A percentile compares a stretch with the other conserved stretches of the same genome.
phyloP scores from a whole-genome alignment of 495 filamentous ascomycete species.

The Podospora conica region DNA sequence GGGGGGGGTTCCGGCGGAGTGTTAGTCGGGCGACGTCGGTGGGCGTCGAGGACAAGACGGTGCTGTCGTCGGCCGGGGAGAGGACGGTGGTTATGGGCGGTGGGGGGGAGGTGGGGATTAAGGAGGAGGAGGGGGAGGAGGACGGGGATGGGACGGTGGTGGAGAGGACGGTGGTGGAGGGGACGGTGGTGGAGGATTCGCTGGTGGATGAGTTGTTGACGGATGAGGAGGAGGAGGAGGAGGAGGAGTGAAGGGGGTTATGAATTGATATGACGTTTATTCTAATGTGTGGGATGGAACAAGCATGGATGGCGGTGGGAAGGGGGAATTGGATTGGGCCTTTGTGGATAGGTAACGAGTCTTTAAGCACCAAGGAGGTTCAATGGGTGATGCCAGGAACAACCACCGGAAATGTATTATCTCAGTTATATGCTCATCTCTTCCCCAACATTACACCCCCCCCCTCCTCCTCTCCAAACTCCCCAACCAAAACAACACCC shows the following conservation, averaged over 20 bases:
- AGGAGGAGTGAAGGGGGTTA: neutral
- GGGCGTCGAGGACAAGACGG: conserved; percentile 20
- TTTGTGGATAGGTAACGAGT: neutral
- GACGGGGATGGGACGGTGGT: conserved; percentile 13
- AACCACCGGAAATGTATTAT: neutral
- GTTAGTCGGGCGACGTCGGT: conserved; percentile 30
- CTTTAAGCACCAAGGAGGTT: neutral
- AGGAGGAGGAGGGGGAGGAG: neutral
- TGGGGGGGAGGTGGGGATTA: neutral
- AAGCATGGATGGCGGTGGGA: conserved; percentile 1
- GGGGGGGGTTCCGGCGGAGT: conserved; percentile 27
- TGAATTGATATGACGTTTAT: neutral
- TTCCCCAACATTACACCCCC: neutral
- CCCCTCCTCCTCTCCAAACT: neutral
- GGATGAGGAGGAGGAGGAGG: conserved; percentile 32
- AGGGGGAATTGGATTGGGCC: neutral
- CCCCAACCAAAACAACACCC: conserved; percentile 51
- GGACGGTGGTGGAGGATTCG: conserved; percentile 18
- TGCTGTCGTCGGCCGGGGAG: conserved; percentile 13
- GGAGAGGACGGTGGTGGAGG: conserved; percentile 3
- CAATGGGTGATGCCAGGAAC: neutral
- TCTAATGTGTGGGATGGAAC: neutral
- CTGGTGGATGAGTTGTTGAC: conserved; percentile 41
- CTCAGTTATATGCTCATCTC: neutral
- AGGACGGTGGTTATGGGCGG: conserved; percentile 7